Evolutionary conservation across 225 moss, liverwort and hornwort species (phyloP), one percentile per base, ranked within the genome.

Genomic region (Neckera pumila): DNA sequence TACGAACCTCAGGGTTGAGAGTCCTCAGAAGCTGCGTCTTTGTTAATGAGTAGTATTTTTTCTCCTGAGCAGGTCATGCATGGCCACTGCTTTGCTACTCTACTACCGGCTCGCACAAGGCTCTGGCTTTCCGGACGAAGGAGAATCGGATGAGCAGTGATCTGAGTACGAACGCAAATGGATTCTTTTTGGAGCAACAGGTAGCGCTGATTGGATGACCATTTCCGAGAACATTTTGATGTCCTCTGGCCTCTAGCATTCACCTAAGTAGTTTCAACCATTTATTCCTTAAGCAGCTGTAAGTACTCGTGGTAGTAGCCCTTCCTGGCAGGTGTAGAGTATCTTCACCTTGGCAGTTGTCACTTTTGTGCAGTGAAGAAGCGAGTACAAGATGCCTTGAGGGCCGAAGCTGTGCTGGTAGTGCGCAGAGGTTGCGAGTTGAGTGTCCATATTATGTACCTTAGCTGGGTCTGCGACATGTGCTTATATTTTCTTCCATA

Each of bases 91-190:
- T 31, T 61, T 92, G 89, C 90, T 95, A 45, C 92, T 95, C 28
- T 95, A 94, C 82, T 93, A 91, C 67, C 92, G 95, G 80, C 94
- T 95, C 9, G 89, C 94, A 34, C 95, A 94, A 81, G 88, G 93
- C 72, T 82, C 91, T 70, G 84, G 89, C 33, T 89, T 62, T 81
- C 60, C 86, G 42, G 89, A 80, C 38, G 92, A 92, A 17, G 91
- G 42, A 76, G 93, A 93, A 64, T 28, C 78, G n/a, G 92, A 95
- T 58, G 93, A 92, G 40, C 86, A 92, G 92, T 93, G 89, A 85
- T 78, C 20, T 16, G 45, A 60, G 34, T 54, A 27, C 69, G 53
- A 86, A 76, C 16, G 38, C 38, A 53, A 65, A 53, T 31, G 53
- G 53, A 40, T 34, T 51, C 49, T 34, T 58, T n/a, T 77, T 58